Evolutionary conservation across 2,329 filamentous ascomycete genomes (phyloP), one percentile per base, ranked within the genome.

Genomic region (Hymenoscyphus repandus): DNA sequence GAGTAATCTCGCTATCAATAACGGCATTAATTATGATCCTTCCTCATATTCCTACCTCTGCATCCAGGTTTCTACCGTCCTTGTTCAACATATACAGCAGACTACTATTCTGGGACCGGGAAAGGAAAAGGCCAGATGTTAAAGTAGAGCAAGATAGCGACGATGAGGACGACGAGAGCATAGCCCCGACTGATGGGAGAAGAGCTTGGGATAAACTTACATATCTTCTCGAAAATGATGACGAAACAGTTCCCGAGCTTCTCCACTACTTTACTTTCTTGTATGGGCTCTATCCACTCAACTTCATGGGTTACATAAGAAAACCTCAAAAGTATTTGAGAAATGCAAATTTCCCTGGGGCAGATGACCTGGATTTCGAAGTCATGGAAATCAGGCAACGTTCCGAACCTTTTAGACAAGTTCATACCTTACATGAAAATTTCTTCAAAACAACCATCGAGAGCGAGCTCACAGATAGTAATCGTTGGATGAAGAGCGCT

Each of bases 291-390:
- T 93, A 92, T 57, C 88, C 88, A 1, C 80, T 92, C 63, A 92
- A 92, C 65, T 90, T 93, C 60, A 86, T 90, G 80, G 86, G 85
- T 67, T 93, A 92, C 64, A 86, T 93, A 55, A 80, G 88, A 50
- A 92, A 92, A 63, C 88, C 88, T 2, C 82, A 90, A 58, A 81
- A 85, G 56, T 92, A 87, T 63, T 72, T 93, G 9, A 83, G 88
- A 42, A 84, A 86, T 61, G 81, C 85, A 37, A 81, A 88, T 56
- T 85, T 83, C 31, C 75, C 79, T 4, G 81, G 83, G 44, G 78
- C 83, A 1, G 85, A 90, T 56, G 85, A 88, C 49, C 78, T 92
- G 39, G 86, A 91, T 62, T 77, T 92, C 2, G 85, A 92, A 59
- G 86, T 88, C 31, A 83, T 83, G 3, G 83, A 91, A 58, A 89